Conservation (phyloP, 441 rosid species). For the Eutrema salsugineum region DNA sequence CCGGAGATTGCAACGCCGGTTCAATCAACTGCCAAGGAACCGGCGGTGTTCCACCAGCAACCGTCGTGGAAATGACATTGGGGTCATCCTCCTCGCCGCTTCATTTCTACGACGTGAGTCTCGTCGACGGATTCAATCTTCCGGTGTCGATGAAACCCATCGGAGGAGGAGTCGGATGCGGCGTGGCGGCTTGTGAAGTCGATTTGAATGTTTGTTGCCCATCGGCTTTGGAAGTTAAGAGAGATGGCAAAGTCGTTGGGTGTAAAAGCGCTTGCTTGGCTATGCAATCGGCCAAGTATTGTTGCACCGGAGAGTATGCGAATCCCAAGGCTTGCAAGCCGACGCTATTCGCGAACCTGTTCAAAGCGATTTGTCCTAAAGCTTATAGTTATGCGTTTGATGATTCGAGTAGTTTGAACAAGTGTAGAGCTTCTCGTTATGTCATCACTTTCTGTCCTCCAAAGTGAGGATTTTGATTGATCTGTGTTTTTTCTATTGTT, state of each 20-base stretch:
- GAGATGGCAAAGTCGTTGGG: constrained; percentile 59
- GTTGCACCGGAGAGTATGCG: constrained; percentile 76
- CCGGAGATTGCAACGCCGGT: constrained; percentile 69
- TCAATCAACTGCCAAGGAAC: constrained; percentile 61
- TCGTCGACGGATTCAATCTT: constrained; percentile 88
- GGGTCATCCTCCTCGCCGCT: constrained; percentile 65
- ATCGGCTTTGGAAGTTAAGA: constrained; percentile 73
- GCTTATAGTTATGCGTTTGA: constrained; percentile 97
- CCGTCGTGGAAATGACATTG: constrained; percentile 87
- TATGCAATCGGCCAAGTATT: constrained; percentile 80
- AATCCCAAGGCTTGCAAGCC: constrained; percentile 82
- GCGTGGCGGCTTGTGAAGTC: constrained; percentile 76
- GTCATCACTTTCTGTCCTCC: constrained; percentile 95
- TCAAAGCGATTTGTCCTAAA: constrained; percentile 87
- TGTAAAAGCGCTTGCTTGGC: constrained; percentile 97
- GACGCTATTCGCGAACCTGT: constrained; percentile 68
- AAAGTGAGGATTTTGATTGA: constrained; percentile 23
- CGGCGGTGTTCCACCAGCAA: constrained; percentile 77
- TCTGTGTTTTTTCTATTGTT: not conserved
- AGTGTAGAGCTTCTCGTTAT: constrained; percentile 84
- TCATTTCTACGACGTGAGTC: constrained; percentile 90
- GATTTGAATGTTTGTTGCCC: constrained; percentile 85
- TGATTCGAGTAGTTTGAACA: constrained; percentile 80
- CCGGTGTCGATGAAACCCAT: constrained; percentile 88
- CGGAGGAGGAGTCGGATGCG: constrained; percentile 87